These are phyloP conservation scores for Zygoascus biomembranicola DNA, from an alignment of 805 yeast species.

Conservation along the genomic window DNA sequence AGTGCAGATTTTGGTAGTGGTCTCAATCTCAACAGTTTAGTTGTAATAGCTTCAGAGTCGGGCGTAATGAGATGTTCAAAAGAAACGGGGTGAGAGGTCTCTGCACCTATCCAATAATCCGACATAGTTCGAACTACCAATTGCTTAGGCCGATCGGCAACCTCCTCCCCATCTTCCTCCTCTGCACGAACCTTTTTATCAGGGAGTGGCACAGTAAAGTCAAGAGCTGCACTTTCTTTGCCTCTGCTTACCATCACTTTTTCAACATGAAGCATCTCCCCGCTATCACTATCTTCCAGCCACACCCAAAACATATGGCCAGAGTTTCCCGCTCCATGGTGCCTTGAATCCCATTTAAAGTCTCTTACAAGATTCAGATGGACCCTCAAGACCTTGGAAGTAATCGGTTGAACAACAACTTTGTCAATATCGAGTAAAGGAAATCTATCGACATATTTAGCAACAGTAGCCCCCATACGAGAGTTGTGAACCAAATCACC, in stretches of 20 bases:
- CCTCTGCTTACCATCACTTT: slow-evolving; percentile 60
- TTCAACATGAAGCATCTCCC: slow-evolving; percentile 72
- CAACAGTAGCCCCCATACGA: slow-evolving; percentile 59
- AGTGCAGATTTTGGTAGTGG: slow-evolving; percentile 83
- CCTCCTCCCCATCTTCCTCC: background rate
- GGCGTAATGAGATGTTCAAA: slow-evolving; percentile 89
- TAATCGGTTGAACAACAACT: slow-evolving; percentile 82
- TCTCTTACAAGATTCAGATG: slow-evolving; percentile 64
- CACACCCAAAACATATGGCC: slow-evolving; percentile 88
- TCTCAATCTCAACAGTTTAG: slow-evolving; percentile 68
- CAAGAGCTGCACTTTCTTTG: slow-evolving; percentile 55
- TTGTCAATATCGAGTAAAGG: slow-evolving; percentile 62
- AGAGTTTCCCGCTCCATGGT: slow-evolving; percentile 51
- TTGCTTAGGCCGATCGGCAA: slow-evolving; percentile 84
- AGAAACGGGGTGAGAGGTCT: slow-evolving; percentile 64
- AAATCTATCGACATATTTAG: slow-evolving; percentile 55
- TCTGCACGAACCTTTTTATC: background rate
- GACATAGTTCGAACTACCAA: slow-evolving; percentile 70
- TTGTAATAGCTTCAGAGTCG: slow-evolving; percentile 74
- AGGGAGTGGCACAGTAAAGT: slow-evolving; percentile 83
- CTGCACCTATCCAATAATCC: slow-evolving; percentile 87
- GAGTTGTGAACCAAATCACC: slow-evolving; percentile 86
- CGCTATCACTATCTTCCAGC: slow-evolving; percentile 76
- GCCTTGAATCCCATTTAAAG: slow-evolving; percentile 74
- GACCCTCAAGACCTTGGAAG: slow-evolving; percentile 76